Evolutionary conservation across 768 basidiomycete species (phyloP), one percentile per base, ranked within the genome.

Genomic region (Amanita pseudoporphyria): DNA sequence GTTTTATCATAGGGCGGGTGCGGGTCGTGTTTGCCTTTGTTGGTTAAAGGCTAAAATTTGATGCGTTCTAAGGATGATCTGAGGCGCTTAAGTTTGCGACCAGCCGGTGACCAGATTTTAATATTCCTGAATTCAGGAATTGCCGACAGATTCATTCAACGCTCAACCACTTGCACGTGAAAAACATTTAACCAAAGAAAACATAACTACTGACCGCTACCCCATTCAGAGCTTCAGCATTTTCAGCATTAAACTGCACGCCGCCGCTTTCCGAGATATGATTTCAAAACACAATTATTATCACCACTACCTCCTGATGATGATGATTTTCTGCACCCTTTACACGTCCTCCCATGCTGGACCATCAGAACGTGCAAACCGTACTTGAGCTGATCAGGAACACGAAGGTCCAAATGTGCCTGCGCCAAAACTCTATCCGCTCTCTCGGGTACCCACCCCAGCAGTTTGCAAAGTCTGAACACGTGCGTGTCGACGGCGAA

Each of bases 401-500:
- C 64, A 19, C 58, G 67, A 26, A 71, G 55, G 55, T 81, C 79
- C 14, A 82, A 59, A 58, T 80, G 79, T 9, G 76, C 77, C 60
- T 81, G 80, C 1, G 80, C 67, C 5, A 67, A 66, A 2, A 81
- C 68, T 1, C 76, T 61, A 56, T 78, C 71, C 13, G 77, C 72
- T 21, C 57, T 64, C 6, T 56, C 40, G 6, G 77, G 76, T 0
- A 77, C 70, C 76, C 77, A 77, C 0, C 71, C 73, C 9, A 79
- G 62, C 6, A 81, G 49, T 45, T 65, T 74, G 60, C 70, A 71
- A 49, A 81, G 58, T 12, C 79, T 67, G 56, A 71, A 81, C 21
- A 82, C 73, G 53, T 81, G 79, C 6, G 81, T 82, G 52, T 82
- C 80, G 43, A 82, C 81, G 0, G 81, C 77, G 49, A 82, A 81